A percentile compares a stretch with the other conserved stretches of the same genome.
These are phyloP conservation scores for Adansonia gregorii DNA, from an alignment of 441 rosid genomes.

Conservation along the genomic window DNA sequence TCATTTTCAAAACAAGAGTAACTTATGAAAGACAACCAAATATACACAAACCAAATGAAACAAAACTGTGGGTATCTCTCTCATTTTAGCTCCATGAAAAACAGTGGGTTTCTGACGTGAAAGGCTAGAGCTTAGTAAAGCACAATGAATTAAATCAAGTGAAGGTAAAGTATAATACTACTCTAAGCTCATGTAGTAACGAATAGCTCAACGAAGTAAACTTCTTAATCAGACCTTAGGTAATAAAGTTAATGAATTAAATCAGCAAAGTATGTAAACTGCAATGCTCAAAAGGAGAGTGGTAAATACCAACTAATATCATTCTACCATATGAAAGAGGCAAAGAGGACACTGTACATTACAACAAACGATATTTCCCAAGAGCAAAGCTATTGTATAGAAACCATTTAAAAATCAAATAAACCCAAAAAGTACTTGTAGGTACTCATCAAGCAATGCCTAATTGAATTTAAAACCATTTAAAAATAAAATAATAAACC, in stretches of 20 bases:
- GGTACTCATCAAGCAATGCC: constrained; percentile 6
- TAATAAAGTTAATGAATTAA: constrained; percentile 19
- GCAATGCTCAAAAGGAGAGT: not conserved
- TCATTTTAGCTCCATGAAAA: not conserved
- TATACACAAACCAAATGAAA: not conserved
- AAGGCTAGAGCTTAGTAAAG: not conserved
- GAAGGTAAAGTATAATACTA: not conserved
- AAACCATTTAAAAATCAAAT: not conserved
- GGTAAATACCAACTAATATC: not conserved
- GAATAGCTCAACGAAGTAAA: not conserved
- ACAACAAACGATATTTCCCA: not conserved
- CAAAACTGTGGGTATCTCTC: not conserved
- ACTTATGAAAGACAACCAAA: not conserved
- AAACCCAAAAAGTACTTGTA: not conserved
- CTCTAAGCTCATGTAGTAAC: not conserved
- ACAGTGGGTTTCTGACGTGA: not conserved
- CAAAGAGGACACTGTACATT: constrained; percentile 11
- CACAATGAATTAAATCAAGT: not conserved
- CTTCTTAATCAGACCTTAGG: constrained; percentile 1
- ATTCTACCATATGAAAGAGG: not conserved
- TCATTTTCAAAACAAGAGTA: not conserved
- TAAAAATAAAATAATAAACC: constrained; percentile 2
- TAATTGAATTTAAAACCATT: constrained; percentile 10
- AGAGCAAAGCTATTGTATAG: not conserved
- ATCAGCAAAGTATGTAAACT: not conserved